phyloP scores from a whole-genome alignment of 805 yeast species.

The Saturnispora sekii region DNA sequence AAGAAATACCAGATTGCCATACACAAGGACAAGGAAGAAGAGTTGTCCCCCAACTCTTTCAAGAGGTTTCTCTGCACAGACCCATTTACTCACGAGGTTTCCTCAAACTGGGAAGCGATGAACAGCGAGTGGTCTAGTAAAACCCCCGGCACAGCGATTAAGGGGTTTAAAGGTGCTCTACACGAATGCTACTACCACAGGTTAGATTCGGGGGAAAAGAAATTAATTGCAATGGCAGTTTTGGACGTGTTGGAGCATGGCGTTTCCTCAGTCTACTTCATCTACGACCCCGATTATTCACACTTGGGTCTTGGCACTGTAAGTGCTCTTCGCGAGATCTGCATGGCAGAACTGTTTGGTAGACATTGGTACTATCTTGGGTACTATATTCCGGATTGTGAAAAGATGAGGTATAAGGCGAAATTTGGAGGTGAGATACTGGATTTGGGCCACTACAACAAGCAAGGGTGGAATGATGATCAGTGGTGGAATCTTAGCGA shows the following conservation, averaged over 20 bases:
- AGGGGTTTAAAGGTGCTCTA: slow-evolving; percentile 42
- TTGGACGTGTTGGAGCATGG: slow-evolving; percentile 69
- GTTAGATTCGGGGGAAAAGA: slow-evolving; percentile 28
- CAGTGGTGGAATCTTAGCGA: slow-evolving; percentile 13
- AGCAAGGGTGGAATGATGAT: slow-evolving; percentile 3
- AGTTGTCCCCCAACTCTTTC: slow-evolving; percentile 41
- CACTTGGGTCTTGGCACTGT: slow-evolving; percentile 66
- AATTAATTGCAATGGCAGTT: slow-evolving; percentile 66
- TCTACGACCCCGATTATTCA: slow-evolving; percentile 78
- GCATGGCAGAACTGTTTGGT: slow-evolving; percentile 38
- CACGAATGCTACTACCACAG: slow-evolving; percentile 68
- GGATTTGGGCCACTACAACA: slow-evolving; percentile 30
- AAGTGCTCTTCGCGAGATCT: slow-evolving; percentile 63
- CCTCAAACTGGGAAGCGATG: slow-evolving; percentile 31
- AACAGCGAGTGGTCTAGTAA: slow-evolving; percentile 31
- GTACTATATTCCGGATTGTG: slow-evolving; percentile 67
- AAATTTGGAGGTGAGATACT: slow-evolving; percentile 68
- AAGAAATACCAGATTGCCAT: slow-evolving; percentile 60
- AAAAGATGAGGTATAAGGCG: slow-evolving; percentile 73
- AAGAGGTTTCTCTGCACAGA: slow-evolving; percentile 56
- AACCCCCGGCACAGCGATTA: slow-evolving; percentile 8
- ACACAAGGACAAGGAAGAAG: slow-evolving; percentile 50
- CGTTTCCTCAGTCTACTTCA: slow-evolving; percentile 75
- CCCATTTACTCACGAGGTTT: slow-evolving; percentile 38
- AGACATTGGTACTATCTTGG: slow-evolving; percentile 67